Evolutionary conservation across 768 basidiomycete genomes (phyloP).

Genomic region (Clitopilus hobsonii): DNA sequence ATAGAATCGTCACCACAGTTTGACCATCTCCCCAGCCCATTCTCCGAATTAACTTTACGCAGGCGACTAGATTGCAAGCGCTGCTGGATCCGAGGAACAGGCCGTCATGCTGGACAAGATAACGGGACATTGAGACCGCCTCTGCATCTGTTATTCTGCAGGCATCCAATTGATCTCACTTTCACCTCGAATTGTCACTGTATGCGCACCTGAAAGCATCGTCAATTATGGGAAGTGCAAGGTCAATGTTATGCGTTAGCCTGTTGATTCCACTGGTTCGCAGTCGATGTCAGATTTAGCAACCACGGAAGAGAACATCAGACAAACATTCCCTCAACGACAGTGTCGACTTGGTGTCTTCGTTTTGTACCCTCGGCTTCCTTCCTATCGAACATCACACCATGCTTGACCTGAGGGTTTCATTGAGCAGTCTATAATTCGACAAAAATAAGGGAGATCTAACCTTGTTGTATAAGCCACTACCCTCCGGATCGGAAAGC

Average conservation of each 20-base stretch:
- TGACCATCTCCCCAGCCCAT: conserved; percentile 67
- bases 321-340: conserved; percentile 85
- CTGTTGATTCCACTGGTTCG: conserved; percentile 84
- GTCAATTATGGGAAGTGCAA: conserved; percentile 80
- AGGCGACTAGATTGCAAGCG: conserved; percentile 94
- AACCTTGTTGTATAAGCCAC: conserved; percentile 93
- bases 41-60: conserved; percentile 71
- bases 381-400: conserved; percentile 91
- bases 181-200: neutral
- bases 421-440: too few relatives aligned
- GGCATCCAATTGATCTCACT: neutral
- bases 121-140: conserved; percentile 94
- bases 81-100: conserved; percentile 95
- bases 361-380: conserved; percentile 93
- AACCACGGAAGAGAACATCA: neutral
- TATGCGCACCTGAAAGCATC: conserved; percentile 75
- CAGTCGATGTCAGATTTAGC: neutral
- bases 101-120: conserved; percentile 86
- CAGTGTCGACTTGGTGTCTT: conserved; percentile 91
- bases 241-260: conserved; percentile 83
- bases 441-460: neutral
- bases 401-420: conserved; percentile 84
- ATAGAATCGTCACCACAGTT: conserved; percentile 85
- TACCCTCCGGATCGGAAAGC: conserved; percentile 90
- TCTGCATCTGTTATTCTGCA: conserved; percentile 88